Evolutionary conservation across 768 basidiomycete genomes (phyloP), one percentile per base, ranked within the genome.

Genomic region (Chalciporus piperatus): DNA sequence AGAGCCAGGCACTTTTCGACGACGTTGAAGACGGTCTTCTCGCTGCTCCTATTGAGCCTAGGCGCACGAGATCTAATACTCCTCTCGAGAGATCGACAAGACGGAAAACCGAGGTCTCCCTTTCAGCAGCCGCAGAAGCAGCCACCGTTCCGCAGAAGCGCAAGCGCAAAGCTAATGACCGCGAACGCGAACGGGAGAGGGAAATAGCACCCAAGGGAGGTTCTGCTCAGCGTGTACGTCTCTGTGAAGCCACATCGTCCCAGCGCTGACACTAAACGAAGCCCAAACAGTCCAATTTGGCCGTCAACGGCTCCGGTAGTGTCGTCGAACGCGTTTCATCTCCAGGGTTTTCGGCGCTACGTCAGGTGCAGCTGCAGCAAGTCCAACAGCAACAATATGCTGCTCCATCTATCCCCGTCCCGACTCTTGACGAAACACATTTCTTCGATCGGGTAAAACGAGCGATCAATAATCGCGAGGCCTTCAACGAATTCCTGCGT

Each of bases 401-500:
- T 48, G 54, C 60, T 0, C 35, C 63, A 2, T 45, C 52, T 9
- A 42, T 64, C 1, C 48, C 62, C 4, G 43, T 56, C 17, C 57
- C 64, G 7, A 64, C 56, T 28, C 61, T 56, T n/a, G 80, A 84
- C 23, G 86, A 93, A 45, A 76, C 80, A 3, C 85, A 85, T 48
- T 98, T 98, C 72, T 99, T 99, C 66, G 94, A 97, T 52, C 87
- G 88, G 23, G 92, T 98, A 44, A 87, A 84, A 60, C 81, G 81
- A 14, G 75, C 79, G 1, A 72, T 92, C 40, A 84, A 87, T 50
- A 84, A 79, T 55, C 77, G 85, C 12, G 88, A 91, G 43, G 82
- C 84, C 1, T 92, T 89, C 70, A 92, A 94, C 67, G 97, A 98
- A 70, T 98, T 99, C 71, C 73, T 99, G 54, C 97, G 94, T 65